Evolutionary conservation across 352 stramenopile genomes (phyloP), one percentile per base, ranked within the genome.

Genomic region (Pythium graminicola): DNA sequence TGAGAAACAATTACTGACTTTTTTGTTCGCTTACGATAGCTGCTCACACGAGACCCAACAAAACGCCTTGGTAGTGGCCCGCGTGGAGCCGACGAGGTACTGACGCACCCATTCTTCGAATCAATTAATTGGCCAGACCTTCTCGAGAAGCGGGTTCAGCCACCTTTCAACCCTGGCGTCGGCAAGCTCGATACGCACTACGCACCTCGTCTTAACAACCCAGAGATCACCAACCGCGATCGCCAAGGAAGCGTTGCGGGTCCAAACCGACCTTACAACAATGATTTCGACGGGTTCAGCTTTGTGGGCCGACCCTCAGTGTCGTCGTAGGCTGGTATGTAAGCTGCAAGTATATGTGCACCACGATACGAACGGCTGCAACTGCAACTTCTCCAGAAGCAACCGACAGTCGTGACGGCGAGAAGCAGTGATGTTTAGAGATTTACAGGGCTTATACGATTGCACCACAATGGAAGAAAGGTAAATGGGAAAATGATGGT

Each of bases 1-100:
- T n/a, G n/a, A n/a, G n/a, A n/a, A n/a, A 7, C 10, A 49, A 23
- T 6, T 60, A 38, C 27, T 67, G 32, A 67, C 28, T 44, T 53
- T 5, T 68, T 36, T 50, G 5, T 49, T 20, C 51, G 46, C 14
- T 27, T 50, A n/a, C 50, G 78, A 26, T 57, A 97, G 81, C 65
- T 99, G 23, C 74, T 99, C 27, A 98, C 94, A 1, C 90, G 96
- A 31, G 95, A 99, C 65, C 96, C 97, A 19, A 92, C 79, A 29
- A 76, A 91, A 67, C 83, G 97, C 49, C 81, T 99, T 14, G 97
- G 97, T 26, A 97, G 84, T 63, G 96, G 95, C 7, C 78, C 85
- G 0, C 67, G 70, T 8, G 90, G 93, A 46, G 85, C 88, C 2
- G 89, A 97, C 51, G 81, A 93, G 57, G 81, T 97, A 49, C 73